Base-by-base conservation (phyloP, 495 filamentous ascomycete species). In the Penicillium subrubescens region DNA sequence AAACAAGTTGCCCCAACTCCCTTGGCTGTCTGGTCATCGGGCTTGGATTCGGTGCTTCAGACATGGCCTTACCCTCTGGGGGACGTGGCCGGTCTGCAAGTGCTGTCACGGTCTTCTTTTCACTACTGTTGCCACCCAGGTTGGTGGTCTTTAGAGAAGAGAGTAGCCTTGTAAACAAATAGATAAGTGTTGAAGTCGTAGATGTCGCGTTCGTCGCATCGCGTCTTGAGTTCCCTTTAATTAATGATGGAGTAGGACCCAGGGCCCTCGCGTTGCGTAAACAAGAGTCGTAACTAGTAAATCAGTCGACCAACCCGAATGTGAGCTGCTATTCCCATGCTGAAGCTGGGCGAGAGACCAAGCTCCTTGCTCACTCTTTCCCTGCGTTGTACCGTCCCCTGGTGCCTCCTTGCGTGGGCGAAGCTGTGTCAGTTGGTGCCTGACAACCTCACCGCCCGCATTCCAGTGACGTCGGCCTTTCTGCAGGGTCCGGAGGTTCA, bases 121-220 rank as follows among this genome's bases (percentile, higher is more conserved):
- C 80, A 81, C 70, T 80, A 66, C 75, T 73, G 73, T 72, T 61
- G 73, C 51, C 59, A 71, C 73, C 76, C 75, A 64, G 67, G 77
- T 65, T 66, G 80, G 77, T 79, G 69, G 80, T 72, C 67, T 76
- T 72, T 79, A 68, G 80, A 80, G 80, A 81, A 82, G 80, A 77
- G 79, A 34, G 5, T 4, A 17, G 12, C 25, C 25, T n/a, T n/a
- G n/a, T n/a, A n/a, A n/a, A n/a, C 25, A 27, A 27, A 4, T 27
- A 27, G 25, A 27, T 27, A 2, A 27, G 25, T 27, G 25, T 27
- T 2, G n/a, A n/a, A n/a, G n/a, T n/a, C 4, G 33, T 35, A 37
- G 35, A 37, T 37, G 10, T 14, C 12, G 10, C 35, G 12, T 11
- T 11, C 8, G 2, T 35, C 33, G 8, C 7, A 11, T 35, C 33